Percentiles rank a stretch among this genome's conserved stretches.
These are phyloP conservation scores for Silene noctiflora DNA, from an alignment of 179 eudicot genomes.

Conservation along the genomic window DNA sequence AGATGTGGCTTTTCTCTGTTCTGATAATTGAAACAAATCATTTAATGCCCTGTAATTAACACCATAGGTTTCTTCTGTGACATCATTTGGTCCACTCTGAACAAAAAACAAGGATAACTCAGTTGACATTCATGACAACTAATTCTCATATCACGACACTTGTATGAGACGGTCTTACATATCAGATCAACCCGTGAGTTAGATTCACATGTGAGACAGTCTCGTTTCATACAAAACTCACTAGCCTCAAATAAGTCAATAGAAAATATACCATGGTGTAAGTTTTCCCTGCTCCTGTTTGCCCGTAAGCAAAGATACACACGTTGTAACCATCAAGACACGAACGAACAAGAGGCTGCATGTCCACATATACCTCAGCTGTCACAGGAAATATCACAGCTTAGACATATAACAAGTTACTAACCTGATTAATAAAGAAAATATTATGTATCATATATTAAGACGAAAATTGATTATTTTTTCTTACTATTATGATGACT, in stretches of 20 bases:
- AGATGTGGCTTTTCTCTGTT: conserved; percentile 70
- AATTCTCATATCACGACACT: not conserved
- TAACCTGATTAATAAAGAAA: not conserved
- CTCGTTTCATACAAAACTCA: not conserved
- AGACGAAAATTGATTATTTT: not conserved
- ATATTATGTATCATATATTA: not conserved
- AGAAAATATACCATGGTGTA: conserved; percentile 50
- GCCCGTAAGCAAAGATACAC: conserved; percentile 70
- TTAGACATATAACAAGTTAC: not conserved
- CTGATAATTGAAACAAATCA: conserved; percentile 70
- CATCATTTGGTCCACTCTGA: conserved; percentile 82
- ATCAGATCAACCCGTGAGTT: not conserved
- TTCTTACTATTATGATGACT: not conserved
- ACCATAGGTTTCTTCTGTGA: conserved; percentile 72
- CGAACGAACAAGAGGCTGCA: conserved; percentile 65
- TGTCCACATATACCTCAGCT: conserved; percentile 57
- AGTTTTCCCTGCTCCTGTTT: conserved; percentile 74
- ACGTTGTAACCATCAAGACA: conserved; percentile 69
- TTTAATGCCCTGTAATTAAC: conserved; percentile 91
- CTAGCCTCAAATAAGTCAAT: not conserved
- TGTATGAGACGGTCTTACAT: not conserved
- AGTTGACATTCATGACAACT: conserved; percentile 1
- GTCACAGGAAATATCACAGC: conserved; percentile 16
- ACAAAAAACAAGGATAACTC: conserved; percentile 12
- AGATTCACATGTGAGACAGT: not conserved